Conservation (phyloP, 2,329 filamentous ascomycete species). For the Hysterium pulicare region DNA sequence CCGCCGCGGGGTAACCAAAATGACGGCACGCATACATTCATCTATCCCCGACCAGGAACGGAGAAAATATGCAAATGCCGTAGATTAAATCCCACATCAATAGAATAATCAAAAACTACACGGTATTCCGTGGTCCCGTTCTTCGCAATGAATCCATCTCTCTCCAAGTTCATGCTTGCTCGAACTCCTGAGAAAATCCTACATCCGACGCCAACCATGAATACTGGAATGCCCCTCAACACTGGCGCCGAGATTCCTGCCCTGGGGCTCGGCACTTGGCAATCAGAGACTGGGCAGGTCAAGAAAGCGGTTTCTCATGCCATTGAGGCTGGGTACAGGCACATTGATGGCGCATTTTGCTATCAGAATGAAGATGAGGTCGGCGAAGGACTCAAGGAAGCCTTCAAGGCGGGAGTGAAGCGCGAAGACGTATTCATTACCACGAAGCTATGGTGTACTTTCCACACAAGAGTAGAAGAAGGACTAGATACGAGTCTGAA, state of each 20-base stretch:
- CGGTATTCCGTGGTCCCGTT: conserved; percentile 18
- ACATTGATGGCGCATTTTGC: conserved; percentile 71
- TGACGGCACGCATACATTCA: too few relatives aligned
- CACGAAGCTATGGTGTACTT: conserved; percentile 82
- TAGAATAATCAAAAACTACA: conserved; percentile 17
- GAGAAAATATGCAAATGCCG: too few relatives aligned
- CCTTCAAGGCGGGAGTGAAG: conserved; percentile 67
- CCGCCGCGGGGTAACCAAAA: background rate
- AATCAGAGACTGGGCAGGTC: conserved; percentile 44
- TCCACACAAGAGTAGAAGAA: conserved; percentile 66
- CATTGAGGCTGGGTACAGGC: conserved; percentile 48
- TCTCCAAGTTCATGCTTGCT: conserved; percentile 40
- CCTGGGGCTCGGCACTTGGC: conserved; percentile 39
- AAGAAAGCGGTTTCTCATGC: conserved; percentile 48
- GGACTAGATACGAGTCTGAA: conserved; percentile 70
- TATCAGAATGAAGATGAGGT: conserved; percentile 83
- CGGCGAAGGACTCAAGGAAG: conserved; percentile 71
- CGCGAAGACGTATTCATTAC: conserved; percentile 79
- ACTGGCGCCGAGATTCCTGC: conserved; percentile 39
- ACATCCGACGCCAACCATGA: conserved; percentile 37
- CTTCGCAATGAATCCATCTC: conserved; percentile 35
- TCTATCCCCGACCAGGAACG: too few relatives aligned
- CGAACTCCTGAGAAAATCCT: conserved; percentile 35
- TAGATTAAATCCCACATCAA: too few relatives aligned
- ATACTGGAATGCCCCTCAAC: conserved; percentile 38